A percentile compares a stretch with the other conserved stretches of the same genome.
These are phyloP conservation scores for Amanita fuliginea DNA, from an alignment of 768 basidiomycete species.

Conservation along the genomic window DNA sequence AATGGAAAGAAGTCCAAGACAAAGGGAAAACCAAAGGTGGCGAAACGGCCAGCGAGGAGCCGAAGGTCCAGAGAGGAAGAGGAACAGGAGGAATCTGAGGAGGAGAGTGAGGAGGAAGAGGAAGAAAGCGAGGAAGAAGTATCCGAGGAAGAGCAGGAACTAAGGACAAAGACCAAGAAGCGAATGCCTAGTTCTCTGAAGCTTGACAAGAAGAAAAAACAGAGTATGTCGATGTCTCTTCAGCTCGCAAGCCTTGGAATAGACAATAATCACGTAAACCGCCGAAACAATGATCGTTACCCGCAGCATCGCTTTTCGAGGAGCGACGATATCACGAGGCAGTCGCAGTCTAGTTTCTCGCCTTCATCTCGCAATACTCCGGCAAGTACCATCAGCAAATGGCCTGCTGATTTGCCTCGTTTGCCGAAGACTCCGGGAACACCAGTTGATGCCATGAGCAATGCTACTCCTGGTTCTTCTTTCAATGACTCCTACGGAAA, in stretches of 20 bases:
- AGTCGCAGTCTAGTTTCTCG: background rate
- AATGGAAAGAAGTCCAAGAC: background rate
- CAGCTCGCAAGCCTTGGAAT: constrained; percentile 1
- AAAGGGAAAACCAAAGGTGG: constrained; percentile 1
- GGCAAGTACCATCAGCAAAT: constrained; percentile 3
- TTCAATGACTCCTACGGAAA: background rate
- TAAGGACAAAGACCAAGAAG: constrained; percentile 1
- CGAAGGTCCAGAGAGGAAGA: background rate
- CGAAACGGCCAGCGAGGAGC: background rate
- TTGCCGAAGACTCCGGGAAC: constrained; percentile 22
- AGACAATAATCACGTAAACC: background rate
- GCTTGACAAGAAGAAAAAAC: constrained; percentile 1
- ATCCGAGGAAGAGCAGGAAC: background rate
- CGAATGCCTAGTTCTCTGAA: background rate
- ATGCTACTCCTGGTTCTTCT: constrained; percentile 1
- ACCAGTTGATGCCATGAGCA: constrained; percentile 9
- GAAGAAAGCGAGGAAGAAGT: background rate
- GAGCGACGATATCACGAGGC: constrained; percentile 5
- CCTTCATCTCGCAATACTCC: constrained; percentile 2
- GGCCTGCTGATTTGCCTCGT: constrained; percentile 20
- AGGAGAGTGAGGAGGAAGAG: background rate
- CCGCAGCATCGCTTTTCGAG: constrained; percentile 6
- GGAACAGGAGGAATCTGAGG: background rate
- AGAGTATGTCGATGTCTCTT: constrained; percentile 4
- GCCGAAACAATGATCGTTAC: background rate